Percentiles rank a stretch among this genome's conserved stretches.
Evolutionary conservation across 305 asterid genomes (phyloP).

Genomic region (Coffea humblotiana): DNA sequence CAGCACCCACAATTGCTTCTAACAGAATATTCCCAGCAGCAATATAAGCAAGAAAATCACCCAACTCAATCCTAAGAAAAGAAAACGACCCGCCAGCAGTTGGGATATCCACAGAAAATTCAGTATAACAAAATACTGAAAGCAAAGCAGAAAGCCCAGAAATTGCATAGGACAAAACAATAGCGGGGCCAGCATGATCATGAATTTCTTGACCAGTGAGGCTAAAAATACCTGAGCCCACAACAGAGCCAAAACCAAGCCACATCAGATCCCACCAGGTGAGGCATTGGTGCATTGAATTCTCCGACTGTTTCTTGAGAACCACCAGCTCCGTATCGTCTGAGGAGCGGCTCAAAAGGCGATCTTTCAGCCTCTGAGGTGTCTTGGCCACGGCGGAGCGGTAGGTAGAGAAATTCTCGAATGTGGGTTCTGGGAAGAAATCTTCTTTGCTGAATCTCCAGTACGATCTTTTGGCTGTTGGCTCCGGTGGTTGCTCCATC

Average conservation of each 20-base stretch:
- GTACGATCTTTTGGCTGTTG: conserved; percentile 48
- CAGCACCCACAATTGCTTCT: conserved; percentile 90
- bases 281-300: conserved; percentile 67
- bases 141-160: conserved; percentile 87
- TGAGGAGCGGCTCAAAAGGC: conserved; percentile 65
- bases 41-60: conserved; percentile 84
- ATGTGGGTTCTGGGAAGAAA: conserved; percentile 89
- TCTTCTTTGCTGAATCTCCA: conserved; percentile 89
- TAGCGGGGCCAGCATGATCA: conserved; percentile 77
- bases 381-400: conserved; percentile 56
- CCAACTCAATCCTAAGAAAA: conserved; percentile 79
- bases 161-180: conserved; percentile 70
- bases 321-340: conserved; percentile 59
- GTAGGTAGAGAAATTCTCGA: conserved; percentile 58
- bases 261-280: conserved; percentile 97
- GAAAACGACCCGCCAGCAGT: conserved; percentile 98
- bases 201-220: conserved; percentile 83
- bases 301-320: conserved; percentile 64
- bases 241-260: conserved; percentile 93
- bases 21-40: conserved; percentile 86
- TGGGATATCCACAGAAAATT: conserved; percentile 90
- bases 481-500: conserved; percentile 26
- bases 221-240: conserved; percentile 93
- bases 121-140: conserved; percentile 89
- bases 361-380: conserved; percentile 76